Percentiles rank a stretch among this genome's conserved stretches.
These are phyloP conservation scores for Kregervanrija fluxuum DNA, from an alignment of 805 yeast genomes.

Conservation along the genomic window DNA sequence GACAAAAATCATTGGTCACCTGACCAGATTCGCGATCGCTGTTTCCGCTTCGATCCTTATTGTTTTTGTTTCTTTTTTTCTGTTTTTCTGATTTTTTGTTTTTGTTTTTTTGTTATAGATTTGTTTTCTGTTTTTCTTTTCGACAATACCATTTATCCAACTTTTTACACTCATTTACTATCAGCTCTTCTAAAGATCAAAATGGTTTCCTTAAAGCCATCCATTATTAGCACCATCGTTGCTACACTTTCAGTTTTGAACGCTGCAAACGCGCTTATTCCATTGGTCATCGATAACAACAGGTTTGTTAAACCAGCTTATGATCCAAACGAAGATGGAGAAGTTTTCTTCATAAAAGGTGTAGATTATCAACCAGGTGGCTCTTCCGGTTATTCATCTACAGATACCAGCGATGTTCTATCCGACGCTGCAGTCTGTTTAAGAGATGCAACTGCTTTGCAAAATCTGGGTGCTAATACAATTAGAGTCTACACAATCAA, in stretches of 20 bases:
- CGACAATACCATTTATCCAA: neutral
- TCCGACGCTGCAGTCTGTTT: constrained; percentile 63
- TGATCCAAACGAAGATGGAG: constrained; percentile 31
- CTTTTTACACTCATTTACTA: neutral
- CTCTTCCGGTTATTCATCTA: constrained; percentile 49
- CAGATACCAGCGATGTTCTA: constrained; percentile 49
- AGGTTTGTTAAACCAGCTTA: constrained; percentile 51
- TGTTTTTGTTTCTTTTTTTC: neutral
- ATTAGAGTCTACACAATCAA: constrained; percentile 76
- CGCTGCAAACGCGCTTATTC: constrained; percentile 40
- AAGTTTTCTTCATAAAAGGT: constrained; percentile 75
- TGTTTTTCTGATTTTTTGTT: neutral
- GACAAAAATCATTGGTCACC: too few relatives aligned
- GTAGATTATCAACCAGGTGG: constrained; percentile 95
- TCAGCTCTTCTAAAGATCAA: neutral
- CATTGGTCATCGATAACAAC: constrained; percentile 47
- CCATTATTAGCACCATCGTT: constrained; percentile 3
- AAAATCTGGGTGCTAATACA: constrained; percentile 74
- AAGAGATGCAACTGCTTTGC: constrained; percentile 74
- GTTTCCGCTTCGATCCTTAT: too few relatives aligned
- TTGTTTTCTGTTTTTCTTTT: neutral
- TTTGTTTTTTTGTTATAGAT: neutral
- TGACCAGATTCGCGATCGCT: too few relatives aligned
- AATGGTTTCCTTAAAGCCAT: neutral
- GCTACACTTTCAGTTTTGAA: constrained; percentile 7